phyloP scores from a whole-genome alignment of 2,329 filamentous ascomycete genomes.

The Monilinia polystroma region DNA sequence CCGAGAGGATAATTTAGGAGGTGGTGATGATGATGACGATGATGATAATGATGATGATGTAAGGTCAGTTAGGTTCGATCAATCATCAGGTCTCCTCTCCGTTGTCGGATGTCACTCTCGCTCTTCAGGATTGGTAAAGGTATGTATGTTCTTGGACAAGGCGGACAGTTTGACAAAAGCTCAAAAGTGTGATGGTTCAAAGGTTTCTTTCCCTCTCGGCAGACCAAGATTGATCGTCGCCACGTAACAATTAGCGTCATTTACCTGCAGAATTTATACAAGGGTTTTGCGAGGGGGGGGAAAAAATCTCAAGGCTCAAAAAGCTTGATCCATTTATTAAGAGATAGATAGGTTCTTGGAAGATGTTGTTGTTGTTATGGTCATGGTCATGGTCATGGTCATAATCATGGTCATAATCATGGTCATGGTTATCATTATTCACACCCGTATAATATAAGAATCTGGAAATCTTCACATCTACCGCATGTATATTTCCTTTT shows the following conservation, averaged over 20 bases:
- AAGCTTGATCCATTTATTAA: slow-evolving; percentile 1
- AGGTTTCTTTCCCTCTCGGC: not conserved
- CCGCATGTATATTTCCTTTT: not conserved
- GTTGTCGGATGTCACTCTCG: slow-evolving; percentile 3
- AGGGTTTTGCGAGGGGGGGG: not conserved
- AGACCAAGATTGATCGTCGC: slow-evolving; percentile 7
- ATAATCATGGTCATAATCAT: too few relatives aligned
- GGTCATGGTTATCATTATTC: not conserved
- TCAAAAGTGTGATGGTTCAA: not conserved
- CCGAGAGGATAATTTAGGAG: not conserved
- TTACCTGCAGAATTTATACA: not conserved
- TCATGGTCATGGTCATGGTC: too few relatives aligned
- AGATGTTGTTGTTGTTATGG: not conserved
- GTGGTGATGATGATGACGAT: not conserved
- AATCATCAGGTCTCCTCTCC: too few relatives aligned
- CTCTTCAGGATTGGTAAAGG: not conserved
- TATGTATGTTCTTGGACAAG: not conserved
- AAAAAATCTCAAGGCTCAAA: not conserved
- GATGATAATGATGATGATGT: slow-evolving; percentile 6
- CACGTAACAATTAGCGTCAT: slow-evolving; percentile 1
- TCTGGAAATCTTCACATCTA: too few relatives aligned
- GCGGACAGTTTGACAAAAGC: not conserved
- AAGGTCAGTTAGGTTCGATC: not conserved
- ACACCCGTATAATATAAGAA: too few relatives aligned
- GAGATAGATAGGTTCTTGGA: not conserved